Percentiles rank a stretch among this genome's conserved stretches.
Conservation (phyloP, 169 alveolate genomes). For the Eimeria praecox region DNA sequence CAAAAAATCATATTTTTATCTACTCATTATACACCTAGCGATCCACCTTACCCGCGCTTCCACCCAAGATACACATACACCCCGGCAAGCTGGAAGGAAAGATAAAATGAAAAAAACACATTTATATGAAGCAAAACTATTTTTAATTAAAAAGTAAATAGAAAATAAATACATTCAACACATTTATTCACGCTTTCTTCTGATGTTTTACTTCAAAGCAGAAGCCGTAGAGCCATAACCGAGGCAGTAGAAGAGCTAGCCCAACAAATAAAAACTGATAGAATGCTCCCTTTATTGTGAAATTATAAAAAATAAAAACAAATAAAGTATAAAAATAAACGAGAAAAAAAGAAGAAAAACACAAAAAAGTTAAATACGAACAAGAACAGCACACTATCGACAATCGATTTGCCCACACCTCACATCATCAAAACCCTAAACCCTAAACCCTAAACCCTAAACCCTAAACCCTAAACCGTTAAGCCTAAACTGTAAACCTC, state of each 20-base stretch:
- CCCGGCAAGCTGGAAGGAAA: no score
- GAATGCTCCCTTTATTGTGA: neutral
- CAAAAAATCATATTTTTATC: no score
- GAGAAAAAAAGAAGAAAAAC: no score
- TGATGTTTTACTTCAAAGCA: neutral
- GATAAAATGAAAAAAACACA: no score
- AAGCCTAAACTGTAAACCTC: neutral
- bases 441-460: neutral
- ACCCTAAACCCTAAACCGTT: constrained; percentile 2
- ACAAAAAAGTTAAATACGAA: neutral
- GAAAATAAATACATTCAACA: neutral
- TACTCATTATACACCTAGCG: no score
- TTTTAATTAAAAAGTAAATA: neutral
- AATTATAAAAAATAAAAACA: no score
- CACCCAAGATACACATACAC: no score
- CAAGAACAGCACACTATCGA: no score
- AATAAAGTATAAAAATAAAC: no score
- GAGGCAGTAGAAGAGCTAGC: neutral
- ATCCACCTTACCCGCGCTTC: no score
- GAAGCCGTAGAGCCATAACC: neutral
- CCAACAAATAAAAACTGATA: neutral
- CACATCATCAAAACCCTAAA: neutral
- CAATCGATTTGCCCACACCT: no score
- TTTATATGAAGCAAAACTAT: no score
- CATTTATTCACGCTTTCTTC: neutral